Conservation (phyloP, 768 basidiomycete genomes). For the Serendipita sp. region DNA sequence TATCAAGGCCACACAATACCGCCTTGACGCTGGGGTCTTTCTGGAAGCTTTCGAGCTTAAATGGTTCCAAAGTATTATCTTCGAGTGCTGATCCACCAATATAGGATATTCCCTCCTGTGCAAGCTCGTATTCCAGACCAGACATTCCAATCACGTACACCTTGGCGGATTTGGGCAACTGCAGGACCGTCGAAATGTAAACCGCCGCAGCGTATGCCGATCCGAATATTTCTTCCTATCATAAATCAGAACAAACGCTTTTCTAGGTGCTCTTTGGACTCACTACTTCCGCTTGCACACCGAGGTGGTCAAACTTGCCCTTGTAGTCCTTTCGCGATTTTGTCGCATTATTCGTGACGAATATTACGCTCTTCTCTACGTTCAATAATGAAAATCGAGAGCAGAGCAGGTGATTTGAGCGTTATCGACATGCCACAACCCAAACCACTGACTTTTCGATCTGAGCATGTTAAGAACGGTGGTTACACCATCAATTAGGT, state of each 20-base stretch:
- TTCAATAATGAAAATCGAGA: neutral
- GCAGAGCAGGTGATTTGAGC: neutral
- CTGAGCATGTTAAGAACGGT: slow-evolving; percentile 62
- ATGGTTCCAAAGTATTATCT: slow-evolving; percentile 57
- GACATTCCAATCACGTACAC: slow-evolving; percentile 89
- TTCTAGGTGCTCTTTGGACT: slow-evolving; percentile 18
- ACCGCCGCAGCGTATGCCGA: slow-evolving; percentile 79
- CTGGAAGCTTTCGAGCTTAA: slow-evolving; percentile 51
- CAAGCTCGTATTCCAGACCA: slow-evolving; percentile 85
- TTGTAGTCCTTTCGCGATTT: slow-evolving; percentile 83
- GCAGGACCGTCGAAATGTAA: slow-evolving; percentile 76
- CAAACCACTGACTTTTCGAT: slow-evolving; percentile 41
- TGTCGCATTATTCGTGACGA: slow-evolving; percentile 95
- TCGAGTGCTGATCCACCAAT: slow-evolving; percentile 77
- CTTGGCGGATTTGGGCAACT: slow-evolving; percentile 78
- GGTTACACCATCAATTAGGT: slow-evolving; percentile 57
- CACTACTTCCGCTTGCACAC: slow-evolving; percentile 70
- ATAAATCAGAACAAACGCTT: neutral
- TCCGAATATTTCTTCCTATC: slow-evolving; percentile 88
- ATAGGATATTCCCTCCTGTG: slow-evolving; percentile 64
- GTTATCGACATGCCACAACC: neutral
- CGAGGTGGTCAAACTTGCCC: slow-evolving; percentile 78
- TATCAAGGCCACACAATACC: slow-evolving; percentile 88
- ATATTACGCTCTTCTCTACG: slow-evolving; percentile 66
- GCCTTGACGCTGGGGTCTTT: slow-evolving; percentile 71